Base-by-base conservation (phyloP, 1,284 basidiomycete species). In the Boletus albobrunnescens region DNA sequence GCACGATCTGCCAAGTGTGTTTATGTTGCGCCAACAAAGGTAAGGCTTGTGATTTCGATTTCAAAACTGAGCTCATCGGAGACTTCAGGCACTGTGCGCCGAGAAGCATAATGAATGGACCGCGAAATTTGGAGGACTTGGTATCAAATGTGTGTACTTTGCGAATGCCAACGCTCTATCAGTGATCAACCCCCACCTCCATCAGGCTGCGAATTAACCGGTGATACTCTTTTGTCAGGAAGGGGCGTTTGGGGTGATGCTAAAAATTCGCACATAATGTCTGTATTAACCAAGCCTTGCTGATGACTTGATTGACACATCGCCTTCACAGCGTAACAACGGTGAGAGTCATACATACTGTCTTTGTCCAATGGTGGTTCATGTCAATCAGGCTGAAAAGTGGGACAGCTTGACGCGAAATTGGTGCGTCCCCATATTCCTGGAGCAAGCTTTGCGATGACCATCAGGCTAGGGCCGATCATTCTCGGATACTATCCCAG, bases 11-110 rank as follows among this genome's bases (percentile, higher is more conserved):
- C 70, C 7, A 88, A 88, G 67, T 91, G 89, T 47, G 83, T 99
- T 19, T 99, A 99, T 61, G 84, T 99, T 62, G 92, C 94, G 0
- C 94, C 94, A 0, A 96, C 93, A 1, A 95, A 96, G 76, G 91
- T 87, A 52, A 41, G 47, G 14, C 36, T 36, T 51, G 23, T 19
- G 23, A 41, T 41, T 10, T 31, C 6, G 13, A 37, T 16, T 38
- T 45, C 4, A 16, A 17, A 16, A n/a, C 7, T 22, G 27, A 27
- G 36, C 16, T 36, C 30, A 35, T 28, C 11, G 13, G 33, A 33
- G 16, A 10, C 20, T 31, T 13, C 41, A 94, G 90, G 92, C 93
- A 0, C 71, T 98, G 1, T 98, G 94, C 56, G 77, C 82, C 0
- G 94, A 99, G 67, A 80, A 90, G 48, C 78, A 77, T 45, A 77